Conservation (phyloP, 2,329 filamentous ascomycete species). For the Mycosphaerella arachidis region DNA sequence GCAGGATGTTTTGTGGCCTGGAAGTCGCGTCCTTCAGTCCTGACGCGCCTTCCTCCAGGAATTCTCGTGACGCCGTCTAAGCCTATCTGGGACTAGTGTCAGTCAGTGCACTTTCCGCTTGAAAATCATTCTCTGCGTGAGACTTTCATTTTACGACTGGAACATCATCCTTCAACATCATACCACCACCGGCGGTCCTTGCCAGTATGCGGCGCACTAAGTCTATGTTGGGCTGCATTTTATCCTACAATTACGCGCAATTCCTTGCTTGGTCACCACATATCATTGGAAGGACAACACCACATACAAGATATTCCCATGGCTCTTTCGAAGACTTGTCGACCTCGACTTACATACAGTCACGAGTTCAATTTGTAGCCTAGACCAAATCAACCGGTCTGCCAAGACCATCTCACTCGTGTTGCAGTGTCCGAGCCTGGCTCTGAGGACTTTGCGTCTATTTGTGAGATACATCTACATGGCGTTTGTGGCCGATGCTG, state of each 20-base stretch:
- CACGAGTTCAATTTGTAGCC: conserved; percentile 85
- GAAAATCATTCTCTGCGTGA: neutral
- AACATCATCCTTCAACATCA: neutral
- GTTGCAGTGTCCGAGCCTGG: conserved; percentile 78
- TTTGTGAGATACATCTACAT: conserved; percentile 38
- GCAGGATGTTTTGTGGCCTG: conserved; percentile 1
- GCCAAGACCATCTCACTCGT: conserved; percentile 86
- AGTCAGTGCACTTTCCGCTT: neutral
- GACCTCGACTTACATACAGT: conserved; percentile 62
- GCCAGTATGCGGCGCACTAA: neutral
- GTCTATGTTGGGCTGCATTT: neutral
- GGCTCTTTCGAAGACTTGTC: conserved; percentile 94
- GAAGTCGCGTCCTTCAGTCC: conserved; percentile 1
- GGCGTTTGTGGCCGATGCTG: no score
- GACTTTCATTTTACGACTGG: neutral
- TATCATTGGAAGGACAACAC: neutral
- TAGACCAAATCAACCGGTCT: conserved; percentile 72
- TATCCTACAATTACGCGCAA: neutral
- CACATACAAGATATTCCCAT: neutral
- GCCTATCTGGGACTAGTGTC: neutral
- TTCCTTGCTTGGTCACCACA: neutral
- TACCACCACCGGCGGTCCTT: neutral
- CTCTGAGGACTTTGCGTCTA: conserved; percentile 86
- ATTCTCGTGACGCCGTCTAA: neutral
- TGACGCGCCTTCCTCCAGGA: conserved; percentile 1